Base-by-base conservation (phyloP, 2,329 filamentous ascomycete genomes). In the Diaporthe vaccinii region DNA sequence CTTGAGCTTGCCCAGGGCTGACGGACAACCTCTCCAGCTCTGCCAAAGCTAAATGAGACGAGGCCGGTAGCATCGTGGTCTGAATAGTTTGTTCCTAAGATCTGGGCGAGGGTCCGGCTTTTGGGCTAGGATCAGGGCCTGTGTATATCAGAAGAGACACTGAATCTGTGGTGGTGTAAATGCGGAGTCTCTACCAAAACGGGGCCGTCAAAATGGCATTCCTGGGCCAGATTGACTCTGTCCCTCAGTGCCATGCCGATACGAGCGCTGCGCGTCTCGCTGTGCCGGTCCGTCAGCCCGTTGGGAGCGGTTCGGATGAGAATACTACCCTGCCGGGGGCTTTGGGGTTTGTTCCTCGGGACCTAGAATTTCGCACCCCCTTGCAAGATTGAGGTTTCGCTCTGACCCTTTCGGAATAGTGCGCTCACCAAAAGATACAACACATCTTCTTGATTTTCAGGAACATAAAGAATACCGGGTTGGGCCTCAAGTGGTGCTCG, bases 221-320 rank as follows among this genome's bases (percentile, higher is more conserved):
- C n/a, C 14, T 25, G 9, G n/a, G 22, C 36, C 58, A 61, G 34
- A 61, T 17, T 17, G 7, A 39, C 4, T 3, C 36, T 17, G 36
- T 20, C 22, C 58, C 36, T 25, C 34, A 28, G 12, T n/a, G 14
- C 20, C 36, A 44, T 31, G 58, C 58, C 58, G 4, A 39, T 20
- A 44, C 58, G 58, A 62, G 17, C 14, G 58, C 36, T 39, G 34
- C n/a, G 39, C 58, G 14, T 44, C 28, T 41, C 22, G 34, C 3
- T 44, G 57, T n/a, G 36, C 59, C 39, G 36, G 59, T 28, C 39
- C 36, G 22, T 25, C n/a, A 41, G n/a, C 15, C 36, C 36, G n/a
- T 62, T 44, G 61, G 25, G 25, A 65, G 59, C 9, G 12, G 46
- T 68, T 68, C 46, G 46, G 46, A 53, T 53, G 46, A 68, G 62